phyloP scores from a whole-genome alignment of 768 basidiomycete species.

The Pleurotus ostreatus region DNA sequence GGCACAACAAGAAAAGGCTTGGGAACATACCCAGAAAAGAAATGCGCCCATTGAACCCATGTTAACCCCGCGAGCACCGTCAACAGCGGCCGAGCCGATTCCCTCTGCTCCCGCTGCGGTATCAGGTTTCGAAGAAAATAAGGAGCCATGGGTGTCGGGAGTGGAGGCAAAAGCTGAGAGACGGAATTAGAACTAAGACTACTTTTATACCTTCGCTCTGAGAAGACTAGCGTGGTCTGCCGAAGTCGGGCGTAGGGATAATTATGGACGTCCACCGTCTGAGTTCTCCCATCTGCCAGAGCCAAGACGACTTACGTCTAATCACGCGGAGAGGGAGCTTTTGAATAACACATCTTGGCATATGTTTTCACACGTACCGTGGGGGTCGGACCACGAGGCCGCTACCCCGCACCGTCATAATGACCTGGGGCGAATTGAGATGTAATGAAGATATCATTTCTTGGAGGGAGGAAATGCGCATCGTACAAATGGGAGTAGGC shows the following conservation, averaged over 20 bases:
- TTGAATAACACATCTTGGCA: background rate
- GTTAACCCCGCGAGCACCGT: conserved; percentile 39
- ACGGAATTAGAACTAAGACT: background rate
- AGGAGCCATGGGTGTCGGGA: conserved; percentile 35
- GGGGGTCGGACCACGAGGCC: conserved; percentile 2
- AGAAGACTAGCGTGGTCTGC: background rate
- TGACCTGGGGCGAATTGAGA: background rate
- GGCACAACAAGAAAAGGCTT: background rate
- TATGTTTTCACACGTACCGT: background rate
- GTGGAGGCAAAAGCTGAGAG: background rate
- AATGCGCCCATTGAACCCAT: conserved; percentile 53
- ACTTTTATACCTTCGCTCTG: conserved; percentile 1
- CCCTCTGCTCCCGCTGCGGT: conserved; percentile 40
- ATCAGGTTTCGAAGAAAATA: conserved; percentile 46
- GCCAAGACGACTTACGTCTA: background rate
- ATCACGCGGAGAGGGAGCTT: conserved; percentile 1
- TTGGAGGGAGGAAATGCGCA: too few relatives aligned
- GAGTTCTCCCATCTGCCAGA: too few relatives aligned
- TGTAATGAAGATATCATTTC: too few relatives aligned
- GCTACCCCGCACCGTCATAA: background rate
- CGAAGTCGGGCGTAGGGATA: background rate
- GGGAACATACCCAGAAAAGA: conserved; percentile 53
- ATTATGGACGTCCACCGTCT: background rate
- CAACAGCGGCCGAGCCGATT: conserved; percentile 34
- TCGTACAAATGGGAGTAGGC: too few relatives aligned